Evolutionary conservation across 352 stramenopile species (phyloP), one percentile per base, ranked within the genome.

Genomic region (Globisporangium nagaii): DNA sequence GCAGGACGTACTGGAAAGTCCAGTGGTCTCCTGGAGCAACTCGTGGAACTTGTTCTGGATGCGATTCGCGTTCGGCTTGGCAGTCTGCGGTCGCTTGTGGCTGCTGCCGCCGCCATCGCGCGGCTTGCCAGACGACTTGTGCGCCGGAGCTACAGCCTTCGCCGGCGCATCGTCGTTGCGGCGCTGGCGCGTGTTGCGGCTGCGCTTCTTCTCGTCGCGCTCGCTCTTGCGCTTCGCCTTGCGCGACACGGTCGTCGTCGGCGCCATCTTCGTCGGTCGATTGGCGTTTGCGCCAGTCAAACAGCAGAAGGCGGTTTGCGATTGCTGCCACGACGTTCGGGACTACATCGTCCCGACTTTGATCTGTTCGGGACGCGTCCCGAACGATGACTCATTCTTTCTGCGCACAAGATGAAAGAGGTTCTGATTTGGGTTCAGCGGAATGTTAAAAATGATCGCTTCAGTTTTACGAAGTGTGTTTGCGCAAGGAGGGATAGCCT

Each of bases 1-100:
- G 37, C 22, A 55, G 19, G 9, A 53, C 59, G 55, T 40, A 73
- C 62, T 58, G 12, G 70, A 76, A 15, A 61, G 47, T 7, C 61
- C 80, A 3, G 72, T 79, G 5, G 68, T 84, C 66, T 91, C 75
- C 19, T 84, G 66, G 24, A 90, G 58, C 58, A 93, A 77, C 65
- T 90, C 76, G 44, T 88, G 78, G 65, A 93, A 93, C 46, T 79
- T 83, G 66, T 90, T 92, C 49, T 75, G 68, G 53, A 91, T 68
- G 25, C 62, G 51, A 20, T 20, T 51, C 12, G 44, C 42, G 2
- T 17, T 63, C 12, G 43, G 25, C 40, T 40, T 25, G 56, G 24
- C 25, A 22, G 48, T 54, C 34, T 56, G 51, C 51, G 31, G 50
- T 22, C 50, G 47, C n/a, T 61, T 57, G 44, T 37, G 49, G 36